Evolutionary conservation across 1,139 yeast genomes (phyloP), one percentile per base, ranked within the genome.

Genomic region (Kodamaea derodonti): DNA sequence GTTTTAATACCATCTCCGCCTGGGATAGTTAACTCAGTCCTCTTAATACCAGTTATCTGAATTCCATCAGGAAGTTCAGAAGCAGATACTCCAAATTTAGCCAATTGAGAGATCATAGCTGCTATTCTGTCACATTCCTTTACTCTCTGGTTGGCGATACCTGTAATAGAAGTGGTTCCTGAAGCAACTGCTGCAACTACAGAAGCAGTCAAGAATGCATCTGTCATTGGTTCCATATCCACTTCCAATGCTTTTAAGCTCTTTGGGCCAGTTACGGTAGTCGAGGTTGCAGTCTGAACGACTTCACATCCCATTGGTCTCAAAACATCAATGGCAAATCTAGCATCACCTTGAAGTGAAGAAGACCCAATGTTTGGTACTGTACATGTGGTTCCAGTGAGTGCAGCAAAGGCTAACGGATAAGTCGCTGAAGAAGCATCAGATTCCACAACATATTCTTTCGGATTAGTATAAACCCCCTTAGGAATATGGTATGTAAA

Each of bases 181-280:
- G 42, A 42, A 4, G 97, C 95, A 27, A 86, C 75, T 13, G 98
- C 97, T 27, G 98, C 98, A 18, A 88, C 95, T 14, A 94, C 97
- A 32, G 95, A 78, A 1, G 98, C 98, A 14, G 98, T 92, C 54
- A 92, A 72, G 58, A 92, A 92, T 0, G 98, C 98, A 62, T 92
- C 99, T 0, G 99, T 92, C 98, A 92, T 92, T 37, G 98, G 98
- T 61, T 92, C 98, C 98, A 92, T 94, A 57, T 94, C 97, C 43
- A 92, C 67, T 10, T 95, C 87, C 49, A 70, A 75, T 46, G 92
- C 70, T 3, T 62, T 48, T 11, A 95, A 94, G 27, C 64, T 60
- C 20, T 83, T 70, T 8, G 97, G 96, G 28, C 97, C 98, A 30
- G 83, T 78, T 3, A 94, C 97, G 1, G 97, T 87, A 1, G 98